phyloP scores from a whole-genome alignment of 805 yeast genomes.

The Brettanomyces sp. region DNA sequence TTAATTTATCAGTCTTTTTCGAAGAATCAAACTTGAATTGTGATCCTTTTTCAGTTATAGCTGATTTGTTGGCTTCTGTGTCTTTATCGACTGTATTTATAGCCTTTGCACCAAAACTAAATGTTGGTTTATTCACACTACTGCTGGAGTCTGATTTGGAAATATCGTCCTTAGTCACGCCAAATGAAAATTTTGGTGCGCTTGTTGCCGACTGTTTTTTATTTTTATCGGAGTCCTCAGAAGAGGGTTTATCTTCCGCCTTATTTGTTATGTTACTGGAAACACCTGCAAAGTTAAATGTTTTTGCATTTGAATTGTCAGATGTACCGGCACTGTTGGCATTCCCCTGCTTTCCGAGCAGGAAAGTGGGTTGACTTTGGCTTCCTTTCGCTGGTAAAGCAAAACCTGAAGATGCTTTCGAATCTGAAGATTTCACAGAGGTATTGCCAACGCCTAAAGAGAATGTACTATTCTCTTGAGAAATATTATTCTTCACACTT shows the following conservation, averaged over 20 bases:
- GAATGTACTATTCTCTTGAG: slow-evolving; percentile 8
- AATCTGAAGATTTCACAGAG: slow-evolving; percentile 6
- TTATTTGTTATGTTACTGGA: neutral
- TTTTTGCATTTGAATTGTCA: slow-evolving; percentile 1
- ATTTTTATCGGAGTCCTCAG: slow-evolving; percentile 10
- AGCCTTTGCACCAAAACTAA: neutral
- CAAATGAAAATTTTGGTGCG: slow-evolving; percentile 8
- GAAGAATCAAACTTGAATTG: slow-evolving; percentile 8
- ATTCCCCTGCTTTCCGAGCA: slow-evolving; percentile 2
- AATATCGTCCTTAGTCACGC: slow-evolving; percentile 4
- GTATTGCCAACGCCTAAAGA: slow-evolving; percentile 12
- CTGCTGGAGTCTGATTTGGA: neutral
- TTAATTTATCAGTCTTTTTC: slow-evolving; percentile 6
- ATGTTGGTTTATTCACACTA: neutral
- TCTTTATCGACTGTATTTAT: neutral
- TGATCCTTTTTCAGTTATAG: neutral
- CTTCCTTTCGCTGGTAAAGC: slow-evolving; percentile 6
- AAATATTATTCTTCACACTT: neutral
- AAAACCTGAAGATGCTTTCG: slow-evolving; percentile 10
- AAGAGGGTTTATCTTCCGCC: neutral
- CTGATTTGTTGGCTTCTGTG: neutral
- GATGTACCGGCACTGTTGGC: slow-evolving; percentile 1
- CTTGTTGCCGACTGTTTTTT: neutral
- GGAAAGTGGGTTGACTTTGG: slow-evolving; percentile 2
- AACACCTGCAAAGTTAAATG: neutral